phyloP scores from a whole-genome alignment of 78 protist genomes.

The Speleostelium caveatum region DNA sequence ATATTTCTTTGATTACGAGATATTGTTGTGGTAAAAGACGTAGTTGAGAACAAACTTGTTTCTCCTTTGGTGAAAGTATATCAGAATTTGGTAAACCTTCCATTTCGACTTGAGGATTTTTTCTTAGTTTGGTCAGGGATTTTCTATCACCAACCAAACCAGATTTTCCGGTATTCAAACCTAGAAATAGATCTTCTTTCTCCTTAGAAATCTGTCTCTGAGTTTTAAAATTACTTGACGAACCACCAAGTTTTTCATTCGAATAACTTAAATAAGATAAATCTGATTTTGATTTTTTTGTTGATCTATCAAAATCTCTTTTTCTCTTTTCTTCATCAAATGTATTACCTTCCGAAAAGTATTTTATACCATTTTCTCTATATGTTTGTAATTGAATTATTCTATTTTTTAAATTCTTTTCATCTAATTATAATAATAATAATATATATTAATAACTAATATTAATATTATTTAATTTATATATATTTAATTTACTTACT shows the following conservation, averaged over 20 bases:
- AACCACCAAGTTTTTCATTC: not conserved
- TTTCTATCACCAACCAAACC: conserved; percentile 2
- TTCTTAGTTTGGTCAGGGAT: not conserved
- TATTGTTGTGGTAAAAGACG: conserved; percentile 77
- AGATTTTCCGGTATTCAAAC: not conserved
- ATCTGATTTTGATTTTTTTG: conserved; percentile 16
- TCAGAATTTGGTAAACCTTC: conserved; percentile 72
- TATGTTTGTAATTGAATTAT: conserved; percentile 56
- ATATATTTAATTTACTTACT: not conserved
- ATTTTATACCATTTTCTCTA: conserved; percentile 48
- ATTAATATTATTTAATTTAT: not conserved
- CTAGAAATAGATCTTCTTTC: conserved; percentile 39
- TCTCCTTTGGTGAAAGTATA: conserved; percentile 55
- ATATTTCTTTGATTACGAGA: conserved; percentile 22
- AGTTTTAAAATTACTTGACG: not conserved
- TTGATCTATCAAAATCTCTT: conserved; percentile 15
- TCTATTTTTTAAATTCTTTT: conserved; percentile 36
- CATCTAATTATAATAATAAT: not conserved
- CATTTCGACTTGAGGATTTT: conserved; percentile 27
- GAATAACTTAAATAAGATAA: not conserved
- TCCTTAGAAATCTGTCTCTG: conserved; percentile 16
- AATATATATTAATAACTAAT: too few relatives aligned
- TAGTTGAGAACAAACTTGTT: conserved; percentile 48
- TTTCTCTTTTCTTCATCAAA: conserved; percentile 68
- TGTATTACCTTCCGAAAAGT: conserved; percentile 7